Evolutionary conservation across 805 yeast genomes (phyloP), one percentile per base, ranked within the genome.

Genomic region (Hanseniaspora hatyaiensis): DNA sequence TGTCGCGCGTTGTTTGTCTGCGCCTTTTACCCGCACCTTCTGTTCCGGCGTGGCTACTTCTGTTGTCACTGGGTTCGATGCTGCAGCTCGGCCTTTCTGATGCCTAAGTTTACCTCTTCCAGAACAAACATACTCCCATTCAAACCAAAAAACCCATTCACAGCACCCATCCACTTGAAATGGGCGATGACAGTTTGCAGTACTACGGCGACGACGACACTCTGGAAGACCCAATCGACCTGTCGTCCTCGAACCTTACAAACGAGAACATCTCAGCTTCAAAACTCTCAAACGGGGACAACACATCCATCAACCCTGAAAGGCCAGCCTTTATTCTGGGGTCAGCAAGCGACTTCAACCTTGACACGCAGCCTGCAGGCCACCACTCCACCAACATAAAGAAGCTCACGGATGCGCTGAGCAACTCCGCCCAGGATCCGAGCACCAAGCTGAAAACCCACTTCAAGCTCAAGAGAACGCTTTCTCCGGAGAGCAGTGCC

Each of bases 141-240:
- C 22, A 13, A 16, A 34, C 6, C 20, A 34, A 34, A 12, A 16
- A 18, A n/a, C 12, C 13, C 12, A 34, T 19, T 4, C 3, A 8
- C 6, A 18, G 11, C 20, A 19, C 20, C 8, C 4, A 34, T 11
- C 8, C n/a, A n/a, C 8, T 24, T 4, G 16, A 12, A 6, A 46
- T 39, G 43, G 32, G 20, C 15, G 43, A 41, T 20, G 43, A 37
- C 26, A 40, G 43, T 30, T 23, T 32, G 8, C 45, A 41, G 12
- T 36, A 36, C 28, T 37, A 24, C 20, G 43, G 9, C 16, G 34
- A 41, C 12, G 50, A 50, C n/a, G 47, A 50, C 23, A 47, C 52
- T 9, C 34, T 34, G 16, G 52, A 36, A 32, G 50, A 34, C 22
- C 46, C 50, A 12, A 28, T 41, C 16, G 45, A 45, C 15, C 26